Conservation (phyloP, 1,139 yeast genomes). For the Taphrina deformans region DNA sequence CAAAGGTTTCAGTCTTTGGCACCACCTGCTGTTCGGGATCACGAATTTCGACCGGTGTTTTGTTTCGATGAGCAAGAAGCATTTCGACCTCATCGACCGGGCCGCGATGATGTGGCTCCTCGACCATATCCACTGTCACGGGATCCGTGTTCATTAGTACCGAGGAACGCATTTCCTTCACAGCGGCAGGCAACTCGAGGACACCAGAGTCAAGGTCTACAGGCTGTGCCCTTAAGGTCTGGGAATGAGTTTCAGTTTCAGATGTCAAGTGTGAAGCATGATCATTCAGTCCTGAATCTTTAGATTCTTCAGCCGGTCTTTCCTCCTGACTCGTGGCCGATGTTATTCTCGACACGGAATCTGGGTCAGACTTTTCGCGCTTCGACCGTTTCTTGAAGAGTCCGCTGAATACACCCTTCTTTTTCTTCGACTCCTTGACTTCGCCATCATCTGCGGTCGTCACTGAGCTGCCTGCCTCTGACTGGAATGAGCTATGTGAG, state of each 20-base stretch:
- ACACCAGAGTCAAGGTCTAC: background rate
- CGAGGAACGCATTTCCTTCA: slow-evolving; percentile 27
- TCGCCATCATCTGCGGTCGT: background rate
- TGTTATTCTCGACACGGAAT: background rate
- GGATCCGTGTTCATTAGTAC: slow-evolving; percentile 26
- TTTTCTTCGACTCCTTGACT: slow-evolving; percentile 16
- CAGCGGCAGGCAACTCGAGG: slow-evolving; percentile 9
- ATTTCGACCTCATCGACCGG: slow-evolving; percentile 26
- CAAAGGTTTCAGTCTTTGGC: background rate
- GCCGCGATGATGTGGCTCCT: slow-evolving; percentile 26
- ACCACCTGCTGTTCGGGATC: background rate
- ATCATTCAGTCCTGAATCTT: background rate
- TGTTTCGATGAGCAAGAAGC: background rate
- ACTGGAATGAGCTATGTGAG: background rate
- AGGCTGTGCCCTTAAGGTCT: background rate
- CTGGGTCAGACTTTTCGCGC: background rate
- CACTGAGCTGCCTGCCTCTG: slow-evolving; percentile 1
- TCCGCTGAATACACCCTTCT: slow-evolving; percentile 30
- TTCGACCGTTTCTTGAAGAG: slow-evolving; percentile 27
- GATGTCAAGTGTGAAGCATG: background rate
- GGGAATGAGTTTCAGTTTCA: background rate
- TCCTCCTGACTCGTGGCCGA: background rate
- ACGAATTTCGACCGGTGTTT: background rate
- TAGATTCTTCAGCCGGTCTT: background rate
- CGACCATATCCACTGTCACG: slow-evolving; percentile 21